A percentile compares a stretch with the other conserved stretches of the same genome.
Conservation (phyloP, 257 asterid genomes). For the Plectranthus barbatus region DNA sequence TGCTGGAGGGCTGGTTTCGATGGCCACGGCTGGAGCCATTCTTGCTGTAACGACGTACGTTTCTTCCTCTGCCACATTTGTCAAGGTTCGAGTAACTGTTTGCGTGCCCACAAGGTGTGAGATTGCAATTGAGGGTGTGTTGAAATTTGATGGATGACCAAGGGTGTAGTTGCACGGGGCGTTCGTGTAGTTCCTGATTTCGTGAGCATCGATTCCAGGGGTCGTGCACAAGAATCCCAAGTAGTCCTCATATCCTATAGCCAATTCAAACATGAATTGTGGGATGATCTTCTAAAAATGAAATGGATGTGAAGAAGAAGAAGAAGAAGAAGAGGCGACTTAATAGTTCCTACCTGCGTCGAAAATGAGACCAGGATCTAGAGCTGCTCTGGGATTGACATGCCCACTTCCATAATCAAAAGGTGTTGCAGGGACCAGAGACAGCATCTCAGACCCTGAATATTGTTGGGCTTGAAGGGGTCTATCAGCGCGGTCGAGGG, state of each 20-base stretch:
- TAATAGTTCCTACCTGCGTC: constrained; percentile 44
- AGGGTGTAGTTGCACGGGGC: constrained; percentile 90
- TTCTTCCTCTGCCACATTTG: constrained; percentile 84
- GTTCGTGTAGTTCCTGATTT: constrained; percentile 58
- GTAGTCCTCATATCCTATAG: constrained; percentile 77
- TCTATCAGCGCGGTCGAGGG: constrained; percentile 70
- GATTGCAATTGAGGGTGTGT: constrained; percentile 72
- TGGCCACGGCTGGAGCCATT: constrained; percentile 87
- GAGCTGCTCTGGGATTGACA: constrained; percentile 82
- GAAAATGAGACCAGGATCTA: constrained; percentile 83
- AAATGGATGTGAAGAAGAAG: too few relatives aligned
- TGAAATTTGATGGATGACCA: constrained; percentile 78
- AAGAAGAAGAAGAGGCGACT: not conserved
- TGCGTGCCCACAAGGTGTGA: constrained; percentile 89
- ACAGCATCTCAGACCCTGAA: constrained; percentile 57
- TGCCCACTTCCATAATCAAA: constrained; percentile 88
- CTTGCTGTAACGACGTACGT: constrained; percentile 75
- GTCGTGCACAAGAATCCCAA: constrained; percentile 88
- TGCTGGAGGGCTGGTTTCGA: constrained; percentile 89
- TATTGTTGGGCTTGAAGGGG: constrained; percentile 76
- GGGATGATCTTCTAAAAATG: too few relatives aligned
- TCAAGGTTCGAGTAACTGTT: constrained; percentile 68
- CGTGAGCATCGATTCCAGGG: constrained; percentile 68
- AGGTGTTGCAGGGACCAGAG: constrained; percentile 72
- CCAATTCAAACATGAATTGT: constrained; percentile 11